phyloP scores from a whole-genome alignment of 2,329 filamentous ascomycete genomes.

The Cladosporium cucumerinum region DNA sequence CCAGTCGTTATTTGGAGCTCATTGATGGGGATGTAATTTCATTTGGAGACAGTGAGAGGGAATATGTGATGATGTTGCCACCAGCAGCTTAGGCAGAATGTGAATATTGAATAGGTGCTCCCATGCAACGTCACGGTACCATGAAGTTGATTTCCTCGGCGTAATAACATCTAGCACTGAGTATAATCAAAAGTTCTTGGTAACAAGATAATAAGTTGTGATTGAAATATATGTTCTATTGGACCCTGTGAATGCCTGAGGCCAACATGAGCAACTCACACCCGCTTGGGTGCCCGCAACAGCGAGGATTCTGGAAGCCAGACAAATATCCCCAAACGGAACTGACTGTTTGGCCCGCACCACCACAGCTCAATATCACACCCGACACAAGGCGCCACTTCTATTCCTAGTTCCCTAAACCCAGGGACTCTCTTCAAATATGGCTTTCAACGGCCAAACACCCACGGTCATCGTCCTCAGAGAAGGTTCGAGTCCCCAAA shows the following conservation, averaged over 20 bases:
- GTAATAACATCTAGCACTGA: not conserved
- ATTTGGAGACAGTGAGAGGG: slow-evolving; percentile 82
- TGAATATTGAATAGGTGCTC: not conserved
- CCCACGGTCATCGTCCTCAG: slow-evolving; percentile 97
- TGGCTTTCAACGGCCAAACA: slow-evolving; percentile 97
- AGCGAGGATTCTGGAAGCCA: slow-evolving; percentile 15
- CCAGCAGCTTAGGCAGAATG: slow-evolving; percentile 28
- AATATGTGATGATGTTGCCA: slow-evolving; percentile 92
- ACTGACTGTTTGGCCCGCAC: not conserved
- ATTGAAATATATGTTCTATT: not conserved
- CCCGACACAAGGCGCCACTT: not conserved
- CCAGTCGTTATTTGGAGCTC: slow-evolving; percentile 79
- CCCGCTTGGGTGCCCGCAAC: slow-evolving; percentile 1
- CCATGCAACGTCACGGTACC: not conserved
- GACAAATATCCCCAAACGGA: slow-evolving; percentile 7
- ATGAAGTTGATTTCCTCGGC: not conserved
- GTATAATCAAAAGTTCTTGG: not conserved
- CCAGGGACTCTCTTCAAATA: slow-evolving; percentile 42
- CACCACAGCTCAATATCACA: slow-evolving; percentile 1
- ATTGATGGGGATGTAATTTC: slow-evolving; percentile 83
- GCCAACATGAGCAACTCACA: not conserved
- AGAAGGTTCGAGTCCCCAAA: slow-evolving; percentile 65
- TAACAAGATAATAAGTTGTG: not conserved
- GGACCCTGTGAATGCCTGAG: not conserved
- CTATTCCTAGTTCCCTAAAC: not conserved